These are phyloP conservation scores for Phytophthora cajani DNA, from an alignment of 352 stramenopile species.

Conservation along the genomic window DNA sequence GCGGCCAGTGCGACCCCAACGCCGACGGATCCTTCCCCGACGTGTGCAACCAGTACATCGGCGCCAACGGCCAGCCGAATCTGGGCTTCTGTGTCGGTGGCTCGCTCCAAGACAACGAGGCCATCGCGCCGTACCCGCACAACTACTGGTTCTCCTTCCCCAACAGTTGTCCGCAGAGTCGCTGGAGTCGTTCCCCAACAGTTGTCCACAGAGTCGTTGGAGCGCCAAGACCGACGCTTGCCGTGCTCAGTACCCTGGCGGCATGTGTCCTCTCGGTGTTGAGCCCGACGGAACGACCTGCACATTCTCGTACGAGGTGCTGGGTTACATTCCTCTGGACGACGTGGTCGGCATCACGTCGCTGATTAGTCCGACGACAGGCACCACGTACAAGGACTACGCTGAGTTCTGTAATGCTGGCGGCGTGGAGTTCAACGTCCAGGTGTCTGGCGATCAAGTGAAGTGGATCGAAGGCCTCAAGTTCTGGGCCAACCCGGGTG, in stretches of 20 bases:
- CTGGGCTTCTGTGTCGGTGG: slow-evolving; percentile 61
- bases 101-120: slow-evolving; percentile 49
- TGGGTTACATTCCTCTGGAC: slow-evolving; percentile 68
- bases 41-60: slow-evolving; percentile 62
- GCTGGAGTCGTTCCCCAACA: slow-evolving; percentile 79
- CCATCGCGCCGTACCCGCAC: slow-evolving; percentile 71
- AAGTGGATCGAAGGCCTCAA: slow-evolving; percentile 51
- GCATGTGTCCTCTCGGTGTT: slow-evolving; percentile 53
- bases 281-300: slow-evolving; percentile 55
- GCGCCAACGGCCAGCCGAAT: slow-evolving; percentile 45
- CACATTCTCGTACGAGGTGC: slow-evolving; percentile 68
- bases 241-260: slow-evolving; percentile 43
- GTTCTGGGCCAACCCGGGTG: slow-evolving; percentile 70
- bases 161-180: slow-evolving; percentile 61
- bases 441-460: slow-evolving; percentile 30
- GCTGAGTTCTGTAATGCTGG: slow-evolving; percentile 64
- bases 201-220: slow-evolving; percentile 53
- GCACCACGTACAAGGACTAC: slow-evolving; percentile 51
- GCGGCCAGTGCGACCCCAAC: slow-evolving; percentile 58
- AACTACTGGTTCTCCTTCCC: slow-evolving; percentile 88
- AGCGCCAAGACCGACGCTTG: slow-evolving; percentile 52
- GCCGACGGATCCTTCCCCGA: slow-evolving; percentile 44
- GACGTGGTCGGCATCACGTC: slow-evolving; percentile 77
- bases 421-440: slow-evolving; percentile 57
- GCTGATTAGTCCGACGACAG: slow-evolving; percentile 55